Percentiles rank a stretch among this genome's conserved stretches.
Conservation (phyloP, 331 rosid genomes). For the Stylosanthes scabra region DNA sequence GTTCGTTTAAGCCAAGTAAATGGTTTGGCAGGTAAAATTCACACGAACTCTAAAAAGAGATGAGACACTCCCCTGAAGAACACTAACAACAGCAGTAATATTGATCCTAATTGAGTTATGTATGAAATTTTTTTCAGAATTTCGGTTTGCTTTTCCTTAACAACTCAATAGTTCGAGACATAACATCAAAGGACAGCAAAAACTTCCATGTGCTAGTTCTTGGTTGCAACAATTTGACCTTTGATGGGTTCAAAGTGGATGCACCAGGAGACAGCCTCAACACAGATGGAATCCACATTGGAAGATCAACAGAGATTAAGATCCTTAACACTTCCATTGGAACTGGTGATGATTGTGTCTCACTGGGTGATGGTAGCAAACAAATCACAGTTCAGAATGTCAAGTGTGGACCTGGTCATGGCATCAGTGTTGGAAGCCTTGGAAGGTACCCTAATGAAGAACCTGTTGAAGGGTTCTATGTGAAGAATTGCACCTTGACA, state of each 20-base stretch:
- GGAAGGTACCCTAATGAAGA: constrained; percentile 5
- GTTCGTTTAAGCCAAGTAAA: too few relatives aligned
- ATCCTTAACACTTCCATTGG: constrained; percentile 1
- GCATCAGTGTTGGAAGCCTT: constrained; percentile 41
- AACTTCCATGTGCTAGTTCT: constrained; percentile 15
- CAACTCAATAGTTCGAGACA: not conserved
- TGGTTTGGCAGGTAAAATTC: too few relatives aligned
- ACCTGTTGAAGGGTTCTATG: not conserved
- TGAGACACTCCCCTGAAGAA: too few relatives aligned
- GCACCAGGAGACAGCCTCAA: constrained; percentile 10
- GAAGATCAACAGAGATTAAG: constrained; percentile 13
- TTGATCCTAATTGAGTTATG: not conserved
- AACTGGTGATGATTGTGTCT: constrained; percentile 31
- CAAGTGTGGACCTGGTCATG: constrained; percentile 35
- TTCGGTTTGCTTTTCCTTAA: constrained; percentile 18
- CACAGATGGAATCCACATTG: constrained; percentile 39
- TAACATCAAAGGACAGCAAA: constrained; percentile 32
- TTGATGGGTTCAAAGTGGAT: constrained; percentile 28
- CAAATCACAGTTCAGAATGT: constrained; percentile 12
- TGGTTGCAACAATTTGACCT: constrained; percentile 28
- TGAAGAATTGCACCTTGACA: constrained; percentile 8
- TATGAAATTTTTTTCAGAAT: not conserved
- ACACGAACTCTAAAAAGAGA: too few relatives aligned
- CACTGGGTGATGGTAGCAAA: constrained; percentile 20
- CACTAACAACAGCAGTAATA: too few relatives aligned